A percentile compares a stretch with the other conserved stretches of the same genome.
phyloP scores from a whole-genome alignment of 345 rosid species.

The Citrus australasica region DNA sequence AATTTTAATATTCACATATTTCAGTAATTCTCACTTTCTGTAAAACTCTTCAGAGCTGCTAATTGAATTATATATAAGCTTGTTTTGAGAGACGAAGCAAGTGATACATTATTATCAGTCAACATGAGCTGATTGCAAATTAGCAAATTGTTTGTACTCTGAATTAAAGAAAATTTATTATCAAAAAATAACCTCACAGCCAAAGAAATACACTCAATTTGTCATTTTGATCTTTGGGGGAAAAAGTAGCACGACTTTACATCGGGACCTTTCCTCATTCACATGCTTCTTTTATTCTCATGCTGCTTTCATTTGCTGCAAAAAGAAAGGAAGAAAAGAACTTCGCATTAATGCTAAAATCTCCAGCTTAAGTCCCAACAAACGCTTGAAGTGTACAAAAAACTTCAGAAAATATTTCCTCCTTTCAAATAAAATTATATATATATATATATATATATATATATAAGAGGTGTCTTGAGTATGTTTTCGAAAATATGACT shows the following conservation, averaged over 20 bases:
- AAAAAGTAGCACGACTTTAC: conserved; percentile 23
- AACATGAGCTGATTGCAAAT: conserved; percentile 26
- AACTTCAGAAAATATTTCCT: not conserved
- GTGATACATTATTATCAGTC: conserved; percentile 30
- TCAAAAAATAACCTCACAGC: conserved; percentile 24
- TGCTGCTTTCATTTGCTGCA: conserved; percentile 57
- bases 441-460: no score
- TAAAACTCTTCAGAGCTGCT: conserved; percentile 2
- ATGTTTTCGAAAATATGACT: no score
- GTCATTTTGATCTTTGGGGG: conserved; percentile 17
- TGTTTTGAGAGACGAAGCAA: conserved; percentile 25
- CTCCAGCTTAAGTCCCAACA: not conserved
- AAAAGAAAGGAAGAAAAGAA: conserved; percentile 16
- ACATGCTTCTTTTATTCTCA: conserved; percentile 25
- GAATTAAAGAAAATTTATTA: conserved; percentile 26
- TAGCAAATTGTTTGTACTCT: conserved; percentile 17
- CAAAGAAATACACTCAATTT: conserved; percentile 7
- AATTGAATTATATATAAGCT: not conserved
- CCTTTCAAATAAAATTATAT: no score
- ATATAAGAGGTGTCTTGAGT: no score
- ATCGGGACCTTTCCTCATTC: conserved; percentile 14
- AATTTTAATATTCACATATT: not conserved
- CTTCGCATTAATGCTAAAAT: not conserved
- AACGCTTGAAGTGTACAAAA: not conserved
- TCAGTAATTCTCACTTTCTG: not conserved